phyloP scores from a whole-genome alignment of 1,284 basidiomycete genomes.

The Papiliotrema terrestris region DNA sequence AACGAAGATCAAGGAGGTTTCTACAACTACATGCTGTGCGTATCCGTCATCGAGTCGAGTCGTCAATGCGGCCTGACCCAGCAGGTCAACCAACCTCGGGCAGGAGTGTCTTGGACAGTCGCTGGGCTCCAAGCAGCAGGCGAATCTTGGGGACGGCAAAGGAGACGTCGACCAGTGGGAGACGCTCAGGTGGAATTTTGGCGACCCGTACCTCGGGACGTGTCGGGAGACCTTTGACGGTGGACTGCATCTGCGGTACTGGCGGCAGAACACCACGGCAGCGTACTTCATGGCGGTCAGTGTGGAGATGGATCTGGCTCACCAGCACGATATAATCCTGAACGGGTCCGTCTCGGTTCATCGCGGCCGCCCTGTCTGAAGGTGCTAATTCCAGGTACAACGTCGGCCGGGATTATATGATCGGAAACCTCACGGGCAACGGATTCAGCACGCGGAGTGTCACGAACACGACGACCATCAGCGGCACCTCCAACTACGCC shows the following conservation, averaged over 20 bases:
- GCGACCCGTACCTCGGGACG: constrained; percentile 68
- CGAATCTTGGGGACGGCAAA: constrained; percentile 80
- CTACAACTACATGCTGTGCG: constrained; percentile 70
- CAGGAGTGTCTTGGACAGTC: constrained; percentile 81
- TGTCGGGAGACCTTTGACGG: constrained; percentile 82
- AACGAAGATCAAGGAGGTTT: constrained; percentile 65
- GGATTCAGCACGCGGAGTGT: constrained; percentile 57
- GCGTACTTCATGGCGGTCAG: constrained; percentile 81
- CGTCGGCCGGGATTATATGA: constrained; percentile 66
- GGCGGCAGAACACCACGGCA: constrained; percentile 67
- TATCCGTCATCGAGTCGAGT: background rate
- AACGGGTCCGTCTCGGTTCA: constrained; percentile 54
- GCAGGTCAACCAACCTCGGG: constrained; percentile 40
- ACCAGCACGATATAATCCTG: constrained; percentile 59
- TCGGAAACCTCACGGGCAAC: constrained; percentile 69
- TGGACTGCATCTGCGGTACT: constrained; percentile 88
- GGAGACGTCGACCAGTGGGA: constrained; percentile 71
- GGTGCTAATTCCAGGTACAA: constrained; percentile 57
- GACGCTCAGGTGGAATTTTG: constrained; percentile 75
- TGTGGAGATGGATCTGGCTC: constrained; percentile 63
- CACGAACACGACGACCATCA: constrained; percentile 55
- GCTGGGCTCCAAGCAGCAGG: constrained; percentile 64
- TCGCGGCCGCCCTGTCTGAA: background rate
- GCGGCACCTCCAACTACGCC: constrained; percentile 32
- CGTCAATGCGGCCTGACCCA: background rate